Base-by-base conservation (phyloP, 768 basidiomycete species). In the Strobilomyces confusus region DNA sequence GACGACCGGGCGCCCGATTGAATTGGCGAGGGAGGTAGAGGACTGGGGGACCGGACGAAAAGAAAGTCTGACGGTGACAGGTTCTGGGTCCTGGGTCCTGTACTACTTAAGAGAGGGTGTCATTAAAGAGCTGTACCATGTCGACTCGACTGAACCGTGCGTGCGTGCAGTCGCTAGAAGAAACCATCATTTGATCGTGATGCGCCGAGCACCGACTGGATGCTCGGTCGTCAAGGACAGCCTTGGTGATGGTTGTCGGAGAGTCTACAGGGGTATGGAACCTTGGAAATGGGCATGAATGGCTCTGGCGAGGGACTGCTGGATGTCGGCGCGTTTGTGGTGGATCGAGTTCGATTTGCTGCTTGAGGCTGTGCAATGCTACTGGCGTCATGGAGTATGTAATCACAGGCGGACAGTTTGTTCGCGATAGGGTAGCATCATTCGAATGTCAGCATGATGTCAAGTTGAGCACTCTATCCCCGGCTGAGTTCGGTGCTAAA, bases 1-100 rank as follows among this genome's bases (percentile, higher is more conserved):
- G 55, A 49, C 52, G 60, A 15, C 60, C 63, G 19, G n/a, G 60
- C 63, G 58, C 63, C 56, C 2, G 20, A 42, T 33, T 19, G 22
- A 44, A 37, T 34, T 11, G 29, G n/a, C 6, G 26, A 25, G 22
- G 9, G n/a, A 22, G 32, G n/a, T n/a, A 37, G 29, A 23, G 36
- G 26, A 13, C 8, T 8, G 23, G 46, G 54, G 42, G 36, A 49
- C 17, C 13, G 30, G 38, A 26, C 14, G 48, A 26, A 15, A 36
- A 42, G 34, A 30, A 29, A 30, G 42, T 32, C 45, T 37, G 41
- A 19, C 0, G 41, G 20, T 19, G 23, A 42, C 26, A n/a, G 17
- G 36, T n/a, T 12, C 4, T 46, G 12, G 26, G 9, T 11, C 7
- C 44, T 11, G 26, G 20, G 23, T 17, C 14, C 22, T 9, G 11